A percentile compares a stretch with the other conserved stretches of the same genome.
phyloP scores from a whole-genome alignment of 257 asterid genomes.

The Petrea volubilis region DNA sequence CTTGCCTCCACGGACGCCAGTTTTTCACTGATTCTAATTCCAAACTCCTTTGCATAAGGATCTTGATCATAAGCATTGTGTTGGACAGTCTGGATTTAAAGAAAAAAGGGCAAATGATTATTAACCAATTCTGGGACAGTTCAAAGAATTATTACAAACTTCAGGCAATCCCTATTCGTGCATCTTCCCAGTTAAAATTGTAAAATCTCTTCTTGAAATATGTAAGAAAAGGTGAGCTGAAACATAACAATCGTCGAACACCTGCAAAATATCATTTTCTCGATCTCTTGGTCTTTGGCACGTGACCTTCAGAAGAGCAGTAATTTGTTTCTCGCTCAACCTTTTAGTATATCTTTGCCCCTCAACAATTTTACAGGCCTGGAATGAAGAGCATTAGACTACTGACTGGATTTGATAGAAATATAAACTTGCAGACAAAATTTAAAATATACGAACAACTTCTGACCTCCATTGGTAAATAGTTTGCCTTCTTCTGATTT shows the following conservation, averaged over 20 bases:
- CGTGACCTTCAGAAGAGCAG: conserved; percentile 86
- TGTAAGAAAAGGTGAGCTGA: neutral
- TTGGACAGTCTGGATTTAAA: conserved; percentile 72
- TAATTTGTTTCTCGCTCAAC: conserved; percentile 94
- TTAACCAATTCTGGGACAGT: neutral
- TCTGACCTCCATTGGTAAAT: conserved; percentile 96
- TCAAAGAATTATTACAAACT: neutral
- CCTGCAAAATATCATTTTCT: conserved; percentile 91
- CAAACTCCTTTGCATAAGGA: conserved; percentile 94
- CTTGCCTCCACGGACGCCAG: conserved; percentile 92
- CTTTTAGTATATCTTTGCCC: conserved; percentile 98
- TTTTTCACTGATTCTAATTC: conserved; percentile 83
- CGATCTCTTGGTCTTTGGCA: conserved; percentile 99
- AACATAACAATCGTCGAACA: conserved; percentile 7
- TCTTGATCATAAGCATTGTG: conserved; percentile 85
- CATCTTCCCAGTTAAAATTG: neutral
- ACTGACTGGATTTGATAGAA: neutral
- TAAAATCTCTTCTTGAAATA: neutral
- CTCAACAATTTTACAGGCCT: conserved; percentile 99
- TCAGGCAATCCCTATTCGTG: neutral
- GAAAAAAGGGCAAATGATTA: neutral
- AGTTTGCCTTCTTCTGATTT: conserved; percentile 98
- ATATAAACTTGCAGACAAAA: neutral
- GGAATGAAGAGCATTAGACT: conserved; percentile 25
- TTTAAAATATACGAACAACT: neutral